These are phyloP conservation scores for Conticribra weissflogii DNA, from an alignment of 108 stramenopile species.

Conservation along the genomic window DNA sequence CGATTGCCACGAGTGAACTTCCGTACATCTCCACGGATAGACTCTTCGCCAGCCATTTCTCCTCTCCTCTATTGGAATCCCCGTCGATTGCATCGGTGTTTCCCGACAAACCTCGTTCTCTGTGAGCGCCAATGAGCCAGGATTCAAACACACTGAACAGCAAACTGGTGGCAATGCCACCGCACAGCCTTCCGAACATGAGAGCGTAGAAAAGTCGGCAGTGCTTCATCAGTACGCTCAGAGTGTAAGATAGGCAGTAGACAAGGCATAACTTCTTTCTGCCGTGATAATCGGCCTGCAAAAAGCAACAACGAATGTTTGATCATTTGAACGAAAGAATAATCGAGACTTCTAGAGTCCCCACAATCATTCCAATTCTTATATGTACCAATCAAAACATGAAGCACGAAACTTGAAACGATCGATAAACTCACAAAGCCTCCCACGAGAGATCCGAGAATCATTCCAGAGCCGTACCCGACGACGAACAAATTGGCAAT, in stretches of 20 bases:
- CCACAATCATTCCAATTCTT: too few relatives aligned
- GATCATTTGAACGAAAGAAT: too few relatives aligned
- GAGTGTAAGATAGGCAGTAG: constrained; percentile 61
- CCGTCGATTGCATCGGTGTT: too few relatives aligned
- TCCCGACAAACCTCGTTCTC: constrained; percentile 26
- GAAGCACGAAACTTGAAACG: too few relatives aligned
- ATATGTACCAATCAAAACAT: too few relatives aligned
- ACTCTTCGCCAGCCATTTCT: constrained; percentile 70
- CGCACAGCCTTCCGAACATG: constrained; percentile 56
- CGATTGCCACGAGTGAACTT: constrained; percentile 91
- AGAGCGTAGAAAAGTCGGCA: constrained; percentile 32
- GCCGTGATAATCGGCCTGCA: constrained; percentile 68
- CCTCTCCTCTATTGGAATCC: too few relatives aligned
- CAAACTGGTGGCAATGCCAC: constrained; percentile 63
- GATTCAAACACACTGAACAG: constrained; percentile 66
- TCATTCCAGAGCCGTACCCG: constrained; percentile 78
- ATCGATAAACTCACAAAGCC: too few relatives aligned
- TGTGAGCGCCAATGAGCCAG: constrained; percentile 59
- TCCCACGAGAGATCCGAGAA: constrained; percentile 74
- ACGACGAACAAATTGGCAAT: constrained; percentile 89
- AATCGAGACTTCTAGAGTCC: too few relatives aligned
- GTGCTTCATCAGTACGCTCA: constrained; percentile 51
- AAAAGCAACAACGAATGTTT: too few relatives aligned
- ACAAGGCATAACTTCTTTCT: constrained; percentile 55
- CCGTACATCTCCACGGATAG: constrained; percentile 89